A percentile compares a stretch with the other conserved stretches of the same genome.
These are phyloP conservation scores for Asterella californica DNA, from an alignment of 225 moss, liverwort and hornwort species.

Conservation along the genomic window DNA sequence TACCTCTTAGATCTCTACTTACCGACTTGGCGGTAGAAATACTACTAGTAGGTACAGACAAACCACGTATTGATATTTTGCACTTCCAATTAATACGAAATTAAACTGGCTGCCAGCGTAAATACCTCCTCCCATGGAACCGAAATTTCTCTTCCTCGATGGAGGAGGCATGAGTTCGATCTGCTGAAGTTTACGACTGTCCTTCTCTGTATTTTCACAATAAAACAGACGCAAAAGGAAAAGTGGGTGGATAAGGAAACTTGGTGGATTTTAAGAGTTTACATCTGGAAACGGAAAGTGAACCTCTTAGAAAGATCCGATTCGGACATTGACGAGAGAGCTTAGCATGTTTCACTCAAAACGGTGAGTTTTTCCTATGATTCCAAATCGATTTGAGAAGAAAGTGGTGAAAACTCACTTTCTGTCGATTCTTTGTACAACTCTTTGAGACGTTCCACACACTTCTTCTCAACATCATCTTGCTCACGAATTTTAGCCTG, in stretches of 20 bases:
- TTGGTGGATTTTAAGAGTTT: too few species aligned
- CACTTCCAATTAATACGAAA: background rate
- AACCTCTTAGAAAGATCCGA: too few species aligned
- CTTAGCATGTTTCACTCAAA: too few species aligned
- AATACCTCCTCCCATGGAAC: slow-evolving; percentile 39
- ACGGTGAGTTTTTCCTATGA: background rate
- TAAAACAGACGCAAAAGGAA: background rate
- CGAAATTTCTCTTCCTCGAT: slow-evolving; percentile 53
- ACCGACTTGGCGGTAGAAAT: background rate
- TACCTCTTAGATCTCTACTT: too few species aligned
- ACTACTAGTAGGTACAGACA: background rate
- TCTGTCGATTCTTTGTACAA: slow-evolving; percentile 68
- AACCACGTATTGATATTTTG: background rate
- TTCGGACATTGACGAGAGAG: too few species aligned
- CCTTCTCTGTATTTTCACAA: slow-evolving; percentile 56
- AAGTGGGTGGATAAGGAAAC: background rate
- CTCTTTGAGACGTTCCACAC: slow-evolving; percentile 72
- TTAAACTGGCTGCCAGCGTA: background rate
- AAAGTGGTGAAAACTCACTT: slow-evolving; percentile 40
- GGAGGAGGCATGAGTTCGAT: slow-evolving; percentile 76
- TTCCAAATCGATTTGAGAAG: background rate
- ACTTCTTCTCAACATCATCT: slow-evolving; percentile 74
- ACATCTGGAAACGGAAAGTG: too few species aligned
- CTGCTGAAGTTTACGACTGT: slow-evolving; percentile 65
- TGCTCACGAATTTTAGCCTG: slow-evolving; percentile 88